Evolutionary conservation across 2,329 filamentous ascomycete genomes (phyloP).

Genomic region (Paecilomyces sp.): DNA sequence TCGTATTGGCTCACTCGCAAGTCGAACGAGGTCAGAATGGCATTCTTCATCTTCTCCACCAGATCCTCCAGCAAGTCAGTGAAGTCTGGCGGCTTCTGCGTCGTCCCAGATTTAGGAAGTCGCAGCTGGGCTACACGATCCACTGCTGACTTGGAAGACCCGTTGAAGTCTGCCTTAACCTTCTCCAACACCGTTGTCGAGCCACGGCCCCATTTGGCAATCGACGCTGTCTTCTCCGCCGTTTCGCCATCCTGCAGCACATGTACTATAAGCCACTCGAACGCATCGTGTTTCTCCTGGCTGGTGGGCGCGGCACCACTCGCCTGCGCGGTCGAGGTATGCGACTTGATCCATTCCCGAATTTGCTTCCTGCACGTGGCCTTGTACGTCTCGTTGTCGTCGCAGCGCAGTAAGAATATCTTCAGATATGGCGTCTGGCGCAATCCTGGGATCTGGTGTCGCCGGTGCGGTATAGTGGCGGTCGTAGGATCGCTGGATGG

Average conservation of each 20-base stretch:
- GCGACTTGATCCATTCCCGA: slow-evolving; percentile 81
- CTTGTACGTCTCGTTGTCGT: slow-evolving; percentile 95
- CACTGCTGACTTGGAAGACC: slow-evolving; percentile 60
- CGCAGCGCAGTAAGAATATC: slow-evolving; percentile 79
- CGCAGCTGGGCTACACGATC: slow-evolving; percentile 83
- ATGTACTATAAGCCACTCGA: slow-evolving; percentile 90
- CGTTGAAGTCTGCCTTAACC: slow-evolving; percentile 82
- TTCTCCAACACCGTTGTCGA: slow-evolving; percentile 84
- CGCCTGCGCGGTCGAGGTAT: slow-evolving; percentile 53
- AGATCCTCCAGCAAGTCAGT: slow-evolving; percentile 79
- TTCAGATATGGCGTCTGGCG: slow-evolving; percentile 92
- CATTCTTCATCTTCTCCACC: slow-evolving; percentile 74
- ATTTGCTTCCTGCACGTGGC: slow-evolving; percentile 67
- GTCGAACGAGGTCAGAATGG: slow-evolving; percentile 87
- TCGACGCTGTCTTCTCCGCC: slow-evolving; percentile 57
- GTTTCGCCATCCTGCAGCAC: slow-evolving; percentile 73
- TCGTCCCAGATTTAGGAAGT: slow-evolving; percentile 48
- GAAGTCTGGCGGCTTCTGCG: slow-evolving; percentile 67
- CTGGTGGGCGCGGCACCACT: slow-evolving; percentile 44
- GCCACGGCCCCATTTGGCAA: slow-evolving; percentile 69
- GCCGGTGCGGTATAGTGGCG: slow-evolving; percentile 43
- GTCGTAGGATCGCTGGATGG: slow-evolving; percentile 30
- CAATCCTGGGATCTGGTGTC: slow-evolving; percentile 92
- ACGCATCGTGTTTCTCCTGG: slow-evolving; percentile 91
- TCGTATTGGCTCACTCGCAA: slow-evolving; percentile 88